phyloP scores from a whole-genome alignment of 345 rosid genomes.

The Orychophragmus violaceus region DNA sequence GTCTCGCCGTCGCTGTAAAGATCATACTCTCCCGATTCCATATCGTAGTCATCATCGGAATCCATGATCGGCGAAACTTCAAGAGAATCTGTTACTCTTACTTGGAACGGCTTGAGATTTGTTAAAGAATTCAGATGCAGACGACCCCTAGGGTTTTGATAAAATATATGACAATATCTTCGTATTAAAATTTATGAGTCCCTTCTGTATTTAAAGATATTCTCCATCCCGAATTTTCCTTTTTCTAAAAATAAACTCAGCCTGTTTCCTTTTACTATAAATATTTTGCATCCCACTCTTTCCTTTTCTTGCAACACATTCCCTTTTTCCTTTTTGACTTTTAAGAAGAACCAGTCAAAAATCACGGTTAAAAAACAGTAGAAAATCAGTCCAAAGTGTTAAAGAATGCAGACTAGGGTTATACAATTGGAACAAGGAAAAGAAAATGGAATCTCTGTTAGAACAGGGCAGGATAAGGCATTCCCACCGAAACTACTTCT shows the following conservation, averaged over 20 bases:
- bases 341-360: neutral
- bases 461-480: slow-evolving; percentile 44
- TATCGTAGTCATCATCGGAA: neutral
- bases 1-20: neutral
- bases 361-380: no score
- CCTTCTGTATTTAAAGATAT: neutral
- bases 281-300: neutral
- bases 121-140: neutral
- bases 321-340: neutral
- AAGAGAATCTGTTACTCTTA: no score
- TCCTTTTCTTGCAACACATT: neutral
- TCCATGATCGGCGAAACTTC: neutral
- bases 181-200: neutral
- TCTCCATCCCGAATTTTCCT: no score
- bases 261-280: no score
- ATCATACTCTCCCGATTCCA: neutral
- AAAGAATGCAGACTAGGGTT: slow-evolving; percentile 56
- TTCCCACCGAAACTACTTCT: slow-evolving; percentile 50
- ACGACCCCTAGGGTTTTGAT: neutral
- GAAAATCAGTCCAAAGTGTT: no score
- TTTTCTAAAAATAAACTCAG: no score
- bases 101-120: no score
- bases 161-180: neutral
- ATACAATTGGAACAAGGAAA: slow-evolving; percentile 63
- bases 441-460: slow-evolving; percentile 34